These are phyloP conservation scores for Dichotomopilus funicola DNA, from an alignment of 2,329 filamentous ascomycete species.

Conservation along the genomic window DNA sequence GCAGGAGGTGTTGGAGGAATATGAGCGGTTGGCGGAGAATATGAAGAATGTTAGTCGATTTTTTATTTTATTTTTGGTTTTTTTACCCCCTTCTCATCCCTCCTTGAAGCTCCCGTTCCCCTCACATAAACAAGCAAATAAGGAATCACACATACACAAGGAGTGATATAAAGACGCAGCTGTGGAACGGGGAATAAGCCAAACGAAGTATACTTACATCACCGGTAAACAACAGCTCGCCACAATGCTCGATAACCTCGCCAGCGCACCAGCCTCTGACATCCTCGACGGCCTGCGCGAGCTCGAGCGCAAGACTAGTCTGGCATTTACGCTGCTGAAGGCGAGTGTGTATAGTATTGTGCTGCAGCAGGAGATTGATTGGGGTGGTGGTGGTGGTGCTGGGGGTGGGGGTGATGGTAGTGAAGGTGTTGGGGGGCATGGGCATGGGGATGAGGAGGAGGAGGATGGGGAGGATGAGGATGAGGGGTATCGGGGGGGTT, in stretches of 20 bases:
- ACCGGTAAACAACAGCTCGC: conserved; percentile 43
- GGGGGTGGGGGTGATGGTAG: neutral
- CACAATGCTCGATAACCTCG: conserved; percentile 54
- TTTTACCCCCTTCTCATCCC: neutral
- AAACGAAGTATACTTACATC: too few relatives aligned
- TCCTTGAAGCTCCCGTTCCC: too few relatives aligned
- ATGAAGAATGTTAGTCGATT: conserved; percentile 58
- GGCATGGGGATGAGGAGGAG: neutral
- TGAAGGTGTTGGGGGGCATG: neutral
- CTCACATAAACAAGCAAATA: too few relatives aligned
- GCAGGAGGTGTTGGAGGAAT: conserved; percentile 92
- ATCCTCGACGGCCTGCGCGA: conserved; percentile 81
- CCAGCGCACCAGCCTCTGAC: conserved; percentile 65
- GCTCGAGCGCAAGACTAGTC: conserved; percentile 86
- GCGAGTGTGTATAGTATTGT: conserved; percentile 99
- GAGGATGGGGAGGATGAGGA: neutral
- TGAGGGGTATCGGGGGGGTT: neutral
- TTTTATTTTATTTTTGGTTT: neutral
- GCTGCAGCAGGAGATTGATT: conserved; percentile 89
- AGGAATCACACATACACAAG: too few relatives aligned
- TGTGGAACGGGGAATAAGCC: too few relatives aligned
- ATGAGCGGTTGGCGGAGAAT: conserved; percentile 78
- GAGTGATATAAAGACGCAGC: too few relatives aligned
- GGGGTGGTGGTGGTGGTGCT: conserved; percentile 38
- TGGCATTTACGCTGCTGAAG: conserved; percentile 93